phyloP scores from a whole-genome alignment of 768 basidiomycete genomes.

The Aureoboletus auriporus region DNA sequence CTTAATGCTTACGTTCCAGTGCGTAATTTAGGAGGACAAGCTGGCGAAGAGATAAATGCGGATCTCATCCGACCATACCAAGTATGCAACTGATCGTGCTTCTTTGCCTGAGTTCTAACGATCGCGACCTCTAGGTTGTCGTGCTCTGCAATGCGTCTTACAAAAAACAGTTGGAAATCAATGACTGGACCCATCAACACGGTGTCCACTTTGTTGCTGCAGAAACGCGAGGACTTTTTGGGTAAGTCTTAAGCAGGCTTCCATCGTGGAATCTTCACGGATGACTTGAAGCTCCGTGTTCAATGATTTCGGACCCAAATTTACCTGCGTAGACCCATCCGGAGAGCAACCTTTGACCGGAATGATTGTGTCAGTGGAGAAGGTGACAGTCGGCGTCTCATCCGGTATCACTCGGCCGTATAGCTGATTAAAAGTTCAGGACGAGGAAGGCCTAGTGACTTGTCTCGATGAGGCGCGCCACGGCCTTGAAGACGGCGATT shows the following conservation, averaged over 20 bases:
- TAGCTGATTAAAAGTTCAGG: slow-evolving; percentile 39
- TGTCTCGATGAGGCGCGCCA: slow-evolving; percentile 97
- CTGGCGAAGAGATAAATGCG: slow-evolving; percentile 73
- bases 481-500: slow-evolving; percentile 98
- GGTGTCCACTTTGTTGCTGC: slow-evolving; percentile 89
- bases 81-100: slow-evolving; percentile 39
- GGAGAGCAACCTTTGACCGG: slow-evolving; percentile 91
- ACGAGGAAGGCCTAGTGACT: slow-evolving; percentile 87
- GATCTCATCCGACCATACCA: slow-evolving; percentile 88
- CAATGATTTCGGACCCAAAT: slow-evolving; percentile 94
- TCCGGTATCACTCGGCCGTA: background rate
- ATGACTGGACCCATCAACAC: slow-evolving; percentile 90
- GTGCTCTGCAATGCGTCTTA: slow-evolving; percentile 79
- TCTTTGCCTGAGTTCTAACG: slow-evolving; percentile 7
- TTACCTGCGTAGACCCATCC: slow-evolving; percentile 96
- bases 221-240: slow-evolving; percentile 91
- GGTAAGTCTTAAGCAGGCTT: slow-evolving; percentile 44
- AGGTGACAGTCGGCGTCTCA: slow-evolving; percentile 41
- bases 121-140: slow-evolving; percentile 59
- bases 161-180: slow-evolving; percentile 87
- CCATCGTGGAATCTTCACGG: background rate
- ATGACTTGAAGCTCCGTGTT: slow-evolving; percentile 68
- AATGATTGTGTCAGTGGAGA: slow-evolving; percentile 93
- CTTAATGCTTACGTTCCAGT: slow-evolving; percentile 96
- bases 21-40: slow-evolving; percentile 71